Conservation (phyloP, 192 early-diverging fungal genomes). For the Backusella westeae region DNA sequence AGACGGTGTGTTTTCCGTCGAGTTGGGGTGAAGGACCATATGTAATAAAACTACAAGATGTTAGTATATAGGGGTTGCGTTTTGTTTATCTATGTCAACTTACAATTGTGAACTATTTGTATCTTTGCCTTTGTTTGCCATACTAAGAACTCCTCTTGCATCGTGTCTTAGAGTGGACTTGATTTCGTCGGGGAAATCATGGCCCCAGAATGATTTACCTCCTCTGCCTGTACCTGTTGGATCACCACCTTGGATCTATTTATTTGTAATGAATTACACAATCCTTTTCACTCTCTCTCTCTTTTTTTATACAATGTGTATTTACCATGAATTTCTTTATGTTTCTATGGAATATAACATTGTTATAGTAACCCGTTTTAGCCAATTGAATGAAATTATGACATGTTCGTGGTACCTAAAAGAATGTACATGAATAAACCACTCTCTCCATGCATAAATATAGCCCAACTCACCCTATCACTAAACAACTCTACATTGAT, state of each 20-base stretch:
- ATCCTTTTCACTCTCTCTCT: not conserved
- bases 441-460: not conserved
- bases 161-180: conserved; percentile 68
- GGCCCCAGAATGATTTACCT: conserved; percentile 71
- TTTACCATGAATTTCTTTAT: conserved; percentile 90
- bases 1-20: conserved; percentile 88
- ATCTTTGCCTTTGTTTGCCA: conserved; percentile 93
- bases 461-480: conserved; percentile 48
- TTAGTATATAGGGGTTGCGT: not conserved
- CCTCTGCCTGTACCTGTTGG: conserved; percentile 92
- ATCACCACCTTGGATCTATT: conserved; percentile 89
- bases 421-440: conserved; percentile 19
- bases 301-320: not conserved
- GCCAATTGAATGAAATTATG: conserved; percentile 92
- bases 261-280: not conserved
- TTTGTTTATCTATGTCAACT: conserved; percentile 29
- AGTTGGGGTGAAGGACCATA: conserved; percentile 64
- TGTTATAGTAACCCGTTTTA: conserved; percentile 85
- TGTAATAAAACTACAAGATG: conserved; percentile 56
- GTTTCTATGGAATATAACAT: conserved; percentile 79
- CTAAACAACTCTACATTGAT: conserved; percentile 81
- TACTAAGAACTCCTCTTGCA: conserved; percentile 81
- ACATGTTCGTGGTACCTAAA: conserved; percentile 77
- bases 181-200: conserved; percentile 72
- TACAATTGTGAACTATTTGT: conserved; percentile 84